Conservation (phyloP, 129 eudicot genomes). For the Kitagawia praeruptora region DNA sequence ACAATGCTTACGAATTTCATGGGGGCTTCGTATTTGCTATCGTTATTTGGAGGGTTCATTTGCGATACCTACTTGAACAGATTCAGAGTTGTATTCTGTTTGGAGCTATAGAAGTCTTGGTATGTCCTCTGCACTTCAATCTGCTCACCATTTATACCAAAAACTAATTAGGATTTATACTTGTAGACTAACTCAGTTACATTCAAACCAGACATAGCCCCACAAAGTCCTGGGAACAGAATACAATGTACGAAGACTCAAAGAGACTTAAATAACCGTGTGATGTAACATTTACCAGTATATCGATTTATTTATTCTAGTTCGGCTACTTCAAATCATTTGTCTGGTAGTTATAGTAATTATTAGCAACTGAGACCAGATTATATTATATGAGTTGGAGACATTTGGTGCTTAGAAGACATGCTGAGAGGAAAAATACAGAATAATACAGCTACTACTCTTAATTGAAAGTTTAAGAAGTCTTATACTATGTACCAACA, state of each 20-base stretch:
- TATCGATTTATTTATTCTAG: neutral
- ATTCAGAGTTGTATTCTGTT: conserved; percentile 57
- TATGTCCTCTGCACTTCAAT: conserved; percentile 10
- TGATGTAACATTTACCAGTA: neutral
- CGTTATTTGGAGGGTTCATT: conserved; percentile 64
- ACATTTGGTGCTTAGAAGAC: conserved; percentile 6
- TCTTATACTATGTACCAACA: neutral
- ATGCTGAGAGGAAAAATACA: neutral
- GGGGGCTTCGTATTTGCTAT: conserved; percentile 61
- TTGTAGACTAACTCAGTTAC: neutral
- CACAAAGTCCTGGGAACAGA: too few relatives aligned
- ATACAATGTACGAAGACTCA: too few relatives aligned
- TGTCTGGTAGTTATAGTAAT: neutral
- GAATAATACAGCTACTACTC: neutral
- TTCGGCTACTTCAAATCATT: neutral
- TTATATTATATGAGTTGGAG: neutral
- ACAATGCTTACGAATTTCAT: conserved; percentile 61
- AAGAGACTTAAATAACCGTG: neutral
- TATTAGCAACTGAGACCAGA: conserved; percentile 5
- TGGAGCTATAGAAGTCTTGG: conserved; percentile 60
- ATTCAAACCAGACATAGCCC: too few relatives aligned
- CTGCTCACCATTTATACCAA: neutral
- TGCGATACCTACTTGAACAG: conserved; percentile 76
- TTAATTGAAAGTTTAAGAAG: neutral
- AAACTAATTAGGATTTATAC: neutral